A percentile compares a stretch with the other conserved stretches of the same genome.
Conservation (phyloP, 2,329 filamentous ascomycete species). For the Scopulariopsis brevicaulis region DNA sequence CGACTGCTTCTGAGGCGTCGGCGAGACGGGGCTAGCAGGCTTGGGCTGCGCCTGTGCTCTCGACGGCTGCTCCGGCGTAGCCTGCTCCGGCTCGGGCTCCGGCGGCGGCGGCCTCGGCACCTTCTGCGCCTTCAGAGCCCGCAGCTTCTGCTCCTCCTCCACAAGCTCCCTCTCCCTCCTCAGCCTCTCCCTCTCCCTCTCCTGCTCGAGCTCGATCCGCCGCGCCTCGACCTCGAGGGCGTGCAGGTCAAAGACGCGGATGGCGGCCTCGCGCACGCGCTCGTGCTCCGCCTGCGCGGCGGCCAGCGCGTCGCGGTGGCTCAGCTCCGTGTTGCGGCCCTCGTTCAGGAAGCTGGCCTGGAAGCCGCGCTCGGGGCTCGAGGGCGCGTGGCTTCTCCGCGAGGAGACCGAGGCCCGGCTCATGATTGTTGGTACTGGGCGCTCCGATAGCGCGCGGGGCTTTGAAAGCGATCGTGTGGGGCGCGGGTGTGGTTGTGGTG, state of each 20-base stretch:
- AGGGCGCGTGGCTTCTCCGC: constrained; percentile 23
- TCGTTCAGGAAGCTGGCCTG: constrained; percentile 51
- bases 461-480: background rate
- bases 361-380: constrained; percentile 27
- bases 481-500: background rate
- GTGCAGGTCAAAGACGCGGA: constrained; percentile 35
- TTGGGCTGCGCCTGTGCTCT: constrained; percentile 6
- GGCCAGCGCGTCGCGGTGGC: constrained; percentile 54
- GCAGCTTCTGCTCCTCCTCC: constrained; percentile 34
- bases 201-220: constrained; percentile 30
- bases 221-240: constrained; percentile 31
- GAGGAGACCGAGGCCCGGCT: constrained; percentile 17
- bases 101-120: constrained; percentile 28
- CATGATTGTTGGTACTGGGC: background rate
- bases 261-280: constrained; percentile 41
- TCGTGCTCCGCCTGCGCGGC: constrained; percentile 57
- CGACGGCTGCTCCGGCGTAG: constrained; percentile 6
- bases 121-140: constrained; percentile 31
- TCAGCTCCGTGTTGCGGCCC: constrained; percentile 48
- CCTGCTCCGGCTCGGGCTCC: constrained; percentile 8
- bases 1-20: constrained; percentile 1
- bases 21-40: constrained; percentile 9
- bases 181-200: constrained; percentile 32
- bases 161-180: constrained; percentile 29
- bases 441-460: background rate